Evolutionary conservation across 495 filamentous ascomycete species (phyloP), one percentile per base, ranked within the genome.

Genomic region (Penicillium macrosclerotiorum): DNA sequence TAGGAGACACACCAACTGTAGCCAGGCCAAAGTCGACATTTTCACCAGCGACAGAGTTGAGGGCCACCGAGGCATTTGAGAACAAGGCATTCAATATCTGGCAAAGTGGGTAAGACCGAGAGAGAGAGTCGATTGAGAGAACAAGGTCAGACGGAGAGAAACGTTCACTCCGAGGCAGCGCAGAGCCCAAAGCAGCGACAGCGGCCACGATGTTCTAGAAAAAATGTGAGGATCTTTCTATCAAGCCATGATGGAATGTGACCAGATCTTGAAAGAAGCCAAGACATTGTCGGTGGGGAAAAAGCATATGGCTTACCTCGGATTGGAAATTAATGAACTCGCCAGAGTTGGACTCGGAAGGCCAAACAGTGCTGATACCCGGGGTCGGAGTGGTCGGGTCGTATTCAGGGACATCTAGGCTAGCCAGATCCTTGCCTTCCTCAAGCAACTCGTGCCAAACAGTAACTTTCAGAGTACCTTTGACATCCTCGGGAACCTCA

Each of bases 381-480:
- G 83, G 79, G 38, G 73, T 68, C n/a, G 73, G 65, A 22, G 73
- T 68, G 17, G 59, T 69, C 30, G 77, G 75, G 12, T 76, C 72
- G 37, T 63, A 73, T 33, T 59, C 47, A 17, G 81, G 82, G 8
- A 85, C 63, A 11, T 79, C 74, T 14, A 71, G 44, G 25, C 64
- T 66, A 13, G 64, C 51, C 47, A 63, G 51, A 32, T 59, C 60
- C 44, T 67, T 74, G 54, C 76, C 73, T 45, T 89, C 84, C 53
- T 83, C 80, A 23, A 94, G 71, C 37, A 95, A 73, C 29, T 95
- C 87, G 51, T 93, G 86, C 90, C 89, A 96, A 12, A 90, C 90
- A 11, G 83, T 78, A 8, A 95, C 87, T 18, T 85, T 82, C 48
- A 92, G 73, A 38, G 73, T 81, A 31, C 82, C 78, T 20, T 84